Evolutionary conservation across 1,284 basidiomycete genomes (phyloP), one percentile per base, ranked within the genome.

Genomic region (Ganoderma multipileum): DNA sequence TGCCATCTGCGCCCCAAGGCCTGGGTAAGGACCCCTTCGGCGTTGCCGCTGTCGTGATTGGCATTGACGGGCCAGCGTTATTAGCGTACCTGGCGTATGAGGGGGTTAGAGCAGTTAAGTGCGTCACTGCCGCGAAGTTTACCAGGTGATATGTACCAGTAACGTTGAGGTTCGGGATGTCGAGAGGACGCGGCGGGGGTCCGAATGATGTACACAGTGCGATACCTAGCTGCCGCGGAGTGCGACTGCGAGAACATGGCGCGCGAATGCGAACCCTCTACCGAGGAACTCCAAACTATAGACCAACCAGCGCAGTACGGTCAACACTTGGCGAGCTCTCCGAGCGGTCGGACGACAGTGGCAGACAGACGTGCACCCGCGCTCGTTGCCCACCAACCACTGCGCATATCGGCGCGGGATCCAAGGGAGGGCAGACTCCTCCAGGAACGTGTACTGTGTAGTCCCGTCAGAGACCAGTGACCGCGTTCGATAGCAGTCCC

Each of bases 401-500:
- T 23, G 30, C 33, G 55, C 33, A n/a, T 30, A 58, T n/a, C 33
- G 44, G n/a, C 7, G 6, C n/a, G n/a, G 44, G 7, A 47, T 9
- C 44, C 44, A 47, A 3, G 44, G 44, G 3, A 47, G 18, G 7
- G 18, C 42, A 3, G 42, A 1, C 5, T 44, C 18, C 18, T 3
- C 3, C 0, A 44, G 42, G 5, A 8, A 18, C 1, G 18, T 44
- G 18, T 20, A 44, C 42, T 44, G 42, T 44, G 42, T 1, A 8
- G 42, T 44, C n/a, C 6, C 42, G 42, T 44, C 42, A 44, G 18
- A 20, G 7, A 44, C n/a, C 8, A 39, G 38, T 2, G 0, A 9
- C 9, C 0, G 9, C 8, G 1, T 11, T 23, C n/a, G 8, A 2
- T 2, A 7, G n/a, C 8, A 23, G 20, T n/a, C 2, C 8, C 20